These are phyloP conservation scores for Debaryomyces psychrophilus DNA, from an alignment of 1,139 yeast species.

Conservation along the genomic window DNA sequence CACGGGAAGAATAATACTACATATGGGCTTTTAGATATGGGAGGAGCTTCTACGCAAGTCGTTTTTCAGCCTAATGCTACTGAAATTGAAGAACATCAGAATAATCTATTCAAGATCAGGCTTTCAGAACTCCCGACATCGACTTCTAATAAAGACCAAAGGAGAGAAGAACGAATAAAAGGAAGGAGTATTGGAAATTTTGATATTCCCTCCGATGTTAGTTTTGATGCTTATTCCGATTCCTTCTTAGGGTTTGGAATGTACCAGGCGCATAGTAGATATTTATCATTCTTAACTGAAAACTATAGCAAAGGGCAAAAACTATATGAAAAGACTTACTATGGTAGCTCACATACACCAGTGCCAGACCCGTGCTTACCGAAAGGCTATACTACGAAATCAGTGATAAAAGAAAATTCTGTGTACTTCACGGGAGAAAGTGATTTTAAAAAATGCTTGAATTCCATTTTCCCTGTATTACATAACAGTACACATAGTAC, in stretches of 20 bases:
- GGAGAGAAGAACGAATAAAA: constrained; percentile 15
- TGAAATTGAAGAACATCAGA: constrained; percentile 56
- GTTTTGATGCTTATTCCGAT: constrained; percentile 64
- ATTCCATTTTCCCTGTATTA: constrained; percentile 56
- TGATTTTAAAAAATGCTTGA: constrained; percentile 57
- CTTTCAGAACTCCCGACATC: constrained; percentile 42
- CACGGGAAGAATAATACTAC: constrained; percentile 61
- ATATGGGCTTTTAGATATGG: constrained; percentile 81
- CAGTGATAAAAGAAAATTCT: constrained; percentile 26
- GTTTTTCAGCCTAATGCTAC: constrained; percentile 71
- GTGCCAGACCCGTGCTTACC: constrained; percentile 69
- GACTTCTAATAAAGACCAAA: constrained; percentile 20
- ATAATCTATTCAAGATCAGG: constrained; percentile 55
- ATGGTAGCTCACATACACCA: constrained; percentile 27
- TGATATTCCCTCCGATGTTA: constrained; percentile 23
- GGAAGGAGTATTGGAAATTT: constrained; percentile 10
- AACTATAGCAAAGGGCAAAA: constrained; percentile 21
- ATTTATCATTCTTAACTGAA: constrained; percentile 43
- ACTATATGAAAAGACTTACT: constrained; percentile 16
- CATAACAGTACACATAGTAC: constrained; percentile 35
- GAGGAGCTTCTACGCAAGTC: constrained; percentile 86
- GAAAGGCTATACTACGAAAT: constrained; percentile 35
- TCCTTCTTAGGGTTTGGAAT: constrained; percentile 81
- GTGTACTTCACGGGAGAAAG: constrained; percentile 61
- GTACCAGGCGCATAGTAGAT: constrained; percentile 63